phyloP scores from a whole-genome alignment of 2,329 filamentous ascomycete genomes.

The Xenoacremonium recifei region DNA sequence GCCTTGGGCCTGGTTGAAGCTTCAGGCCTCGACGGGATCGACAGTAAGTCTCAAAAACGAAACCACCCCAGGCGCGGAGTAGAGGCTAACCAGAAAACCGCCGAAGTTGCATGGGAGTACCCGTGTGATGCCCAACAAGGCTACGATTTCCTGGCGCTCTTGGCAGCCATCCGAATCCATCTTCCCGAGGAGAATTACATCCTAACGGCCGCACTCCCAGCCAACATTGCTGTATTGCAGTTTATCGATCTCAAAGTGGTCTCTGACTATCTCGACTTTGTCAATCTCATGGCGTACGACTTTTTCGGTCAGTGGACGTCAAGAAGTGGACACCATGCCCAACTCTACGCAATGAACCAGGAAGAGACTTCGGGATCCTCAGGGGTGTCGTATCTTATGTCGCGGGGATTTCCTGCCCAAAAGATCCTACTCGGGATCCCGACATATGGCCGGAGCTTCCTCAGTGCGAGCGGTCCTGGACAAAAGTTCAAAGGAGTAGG shows the following conservation, averaged over 20 bases:
- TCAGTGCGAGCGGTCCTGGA: conserved; percentile 62
- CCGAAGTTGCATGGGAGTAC: conserved; percentile 77
- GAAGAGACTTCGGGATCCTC: conserved; percentile 65
- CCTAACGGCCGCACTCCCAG: conserved; percentile 71
- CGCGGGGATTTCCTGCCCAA: conserved; percentile 63
- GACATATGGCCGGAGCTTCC: conserved; percentile 72
- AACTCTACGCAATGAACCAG: conserved; percentile 63
- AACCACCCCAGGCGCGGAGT: not conserved
- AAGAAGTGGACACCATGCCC: conserved; percentile 71
- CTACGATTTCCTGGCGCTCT: conserved; percentile 66
- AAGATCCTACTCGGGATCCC: conserved; percentile 78
- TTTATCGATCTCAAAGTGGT: conserved; percentile 66
- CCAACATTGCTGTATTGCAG: conserved; percentile 62
- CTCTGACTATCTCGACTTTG: conserved; percentile 65
- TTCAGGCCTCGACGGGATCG: conserved; percentile 62
- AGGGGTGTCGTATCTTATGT: conserved; percentile 63
- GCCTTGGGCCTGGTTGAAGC: conserved; percentile 66
- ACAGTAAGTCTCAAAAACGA: conserved; percentile 52
- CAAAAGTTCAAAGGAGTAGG: conserved; percentile 55
- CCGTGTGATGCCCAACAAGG: conserved; percentile 66
- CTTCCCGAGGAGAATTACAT: conserved; percentile 69
- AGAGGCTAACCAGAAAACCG: conserved; percentile 10
- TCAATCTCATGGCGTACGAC: conserved; percentile 82
- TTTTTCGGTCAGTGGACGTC: conserved; percentile 70
- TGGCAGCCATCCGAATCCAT: conserved; percentile 63